phyloP scores from a whole-genome alignment of 768 basidiomycete genomes.

The Hysterangium stoloniferum region DNA sequence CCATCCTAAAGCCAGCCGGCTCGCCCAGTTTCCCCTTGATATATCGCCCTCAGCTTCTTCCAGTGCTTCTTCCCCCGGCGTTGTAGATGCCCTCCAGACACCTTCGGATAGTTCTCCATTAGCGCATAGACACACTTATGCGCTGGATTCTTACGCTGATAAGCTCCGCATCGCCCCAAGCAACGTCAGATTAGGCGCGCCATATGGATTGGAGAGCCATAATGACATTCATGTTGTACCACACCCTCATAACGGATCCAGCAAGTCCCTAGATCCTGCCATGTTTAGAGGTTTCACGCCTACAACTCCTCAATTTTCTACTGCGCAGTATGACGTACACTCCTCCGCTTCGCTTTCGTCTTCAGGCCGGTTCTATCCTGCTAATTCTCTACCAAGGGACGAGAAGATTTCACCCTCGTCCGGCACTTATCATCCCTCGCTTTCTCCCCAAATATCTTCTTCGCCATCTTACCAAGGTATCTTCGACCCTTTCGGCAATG shows the following conservation, averaged over 20 bases:
- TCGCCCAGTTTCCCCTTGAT: conserved; percentile 4
- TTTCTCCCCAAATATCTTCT: neutral
- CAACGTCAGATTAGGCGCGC: conserved; percentile 2
- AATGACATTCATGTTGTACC: neutral
- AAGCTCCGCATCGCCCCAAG: conserved; percentile 1
- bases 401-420: conserved; percentile 5
- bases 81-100: conserved; percentile 39
- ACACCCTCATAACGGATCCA: neutral
- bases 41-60: conserved; percentile 13
- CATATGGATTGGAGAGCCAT: conserved; percentile 4
- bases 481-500: conserved; percentile 10
- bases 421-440: conserved; percentile 1
- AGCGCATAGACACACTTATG: conserved; percentile 1
- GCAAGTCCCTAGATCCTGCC: conserved; percentile 1
- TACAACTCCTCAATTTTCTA: conserved; percentile 3
- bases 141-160: neutral
- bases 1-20: conserved; percentile 28
- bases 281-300: conserved; percentile 1
- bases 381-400: neutral
- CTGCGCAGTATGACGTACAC: neutral
- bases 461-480: conserved; percentile 1
- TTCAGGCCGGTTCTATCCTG: conserved; percentile 1
- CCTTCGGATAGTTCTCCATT: conserved; percentile 65
- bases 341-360: conserved; percentile 3
- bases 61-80: conserved; percentile 10